Percentiles rank a stretch among this genome's conserved stretches.
Evolutionary conservation across 495 filamentous ascomycete species (phyloP).

Genomic region (Penicillium alfredii): DNA sequence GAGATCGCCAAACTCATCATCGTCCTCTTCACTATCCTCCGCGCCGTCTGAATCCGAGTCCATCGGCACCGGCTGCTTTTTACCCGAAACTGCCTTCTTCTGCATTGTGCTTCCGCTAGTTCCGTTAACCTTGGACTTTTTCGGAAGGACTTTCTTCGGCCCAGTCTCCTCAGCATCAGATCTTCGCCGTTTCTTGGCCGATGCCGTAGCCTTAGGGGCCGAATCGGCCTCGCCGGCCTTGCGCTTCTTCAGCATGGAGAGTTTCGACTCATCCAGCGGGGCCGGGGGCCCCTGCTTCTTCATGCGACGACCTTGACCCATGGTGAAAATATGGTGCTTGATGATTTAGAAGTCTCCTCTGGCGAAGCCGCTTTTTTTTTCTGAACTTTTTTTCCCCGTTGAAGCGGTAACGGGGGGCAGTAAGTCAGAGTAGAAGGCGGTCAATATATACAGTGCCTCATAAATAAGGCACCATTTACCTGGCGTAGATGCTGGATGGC

Average conservation of each 20-base stretch:
- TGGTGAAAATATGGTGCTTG: conserved; percentile 40
- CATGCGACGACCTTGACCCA: conserved; percentile 89
- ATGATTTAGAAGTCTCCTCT: conserved; percentile 14
- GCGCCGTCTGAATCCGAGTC: conserved; percentile 38
- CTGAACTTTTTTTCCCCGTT: conserved; percentile 28
- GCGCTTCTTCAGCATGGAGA: conserved; percentile 66
- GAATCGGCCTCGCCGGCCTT: conserved; percentile 56
- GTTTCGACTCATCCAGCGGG: conserved; percentile 72
- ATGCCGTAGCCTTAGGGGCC: conserved; percentile 29
- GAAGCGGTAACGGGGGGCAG: conserved; percentile 33
- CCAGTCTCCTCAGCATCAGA: conserved; percentile 32
- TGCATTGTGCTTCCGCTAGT: conserved; percentile 21
- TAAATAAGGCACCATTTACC: conserved; percentile 5
- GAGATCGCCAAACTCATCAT: conserved; percentile 51
- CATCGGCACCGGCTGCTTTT: conserved; percentile 42
- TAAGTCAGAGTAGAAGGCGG: conserved; percentile 26
- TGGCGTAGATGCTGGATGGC: too few species aligned
- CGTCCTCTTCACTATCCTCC: conserved; percentile 36
- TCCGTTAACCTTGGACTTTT: conserved; percentile 39
- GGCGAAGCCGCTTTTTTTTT: conserved; percentile 23
- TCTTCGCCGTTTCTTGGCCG: conserved; percentile 64
- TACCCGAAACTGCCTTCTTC: conserved; percentile 34
- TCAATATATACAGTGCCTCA: conserved; percentile 13
- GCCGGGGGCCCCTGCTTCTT: conserved; percentile 88
- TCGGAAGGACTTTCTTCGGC: conserved; percentile 28